Conservation (phyloP, 192 early-diverging fungal species). For the Podila verticillata region DNA sequence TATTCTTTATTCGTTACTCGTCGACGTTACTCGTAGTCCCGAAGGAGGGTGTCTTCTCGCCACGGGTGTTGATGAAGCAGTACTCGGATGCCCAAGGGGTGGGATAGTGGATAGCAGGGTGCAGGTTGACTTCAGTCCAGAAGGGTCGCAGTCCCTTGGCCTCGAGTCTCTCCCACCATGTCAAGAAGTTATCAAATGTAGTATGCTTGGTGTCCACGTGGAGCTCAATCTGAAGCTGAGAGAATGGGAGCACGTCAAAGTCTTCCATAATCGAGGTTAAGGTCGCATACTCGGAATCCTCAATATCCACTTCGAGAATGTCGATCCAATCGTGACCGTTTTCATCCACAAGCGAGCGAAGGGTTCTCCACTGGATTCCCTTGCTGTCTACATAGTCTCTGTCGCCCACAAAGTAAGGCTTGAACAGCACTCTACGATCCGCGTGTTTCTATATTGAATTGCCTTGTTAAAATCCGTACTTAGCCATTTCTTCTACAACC, state of each 20-base stretch:
- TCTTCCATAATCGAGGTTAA: constrained; percentile 44
- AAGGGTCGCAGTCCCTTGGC: constrained; percentile 26
- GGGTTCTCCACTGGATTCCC: constrained; percentile 18
- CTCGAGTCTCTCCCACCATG: constrained; percentile 35
- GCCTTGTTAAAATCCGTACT: neutral
- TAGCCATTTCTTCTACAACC: too few relatives aligned
- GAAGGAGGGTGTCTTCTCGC: constrained; percentile 37
- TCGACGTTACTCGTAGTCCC: constrained; percentile 33
- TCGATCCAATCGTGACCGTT: constrained; percentile 51
- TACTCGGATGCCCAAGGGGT: constrained; percentile 33
- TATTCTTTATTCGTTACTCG: too few relatives aligned
- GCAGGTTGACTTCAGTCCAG: constrained; percentile 31
- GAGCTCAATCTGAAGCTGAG: constrained; percentile 35
- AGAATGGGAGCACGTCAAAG: constrained; percentile 41
- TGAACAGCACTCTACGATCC: constrained; percentile 10
- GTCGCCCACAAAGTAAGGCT: constrained; percentile 32
- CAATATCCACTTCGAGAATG: constrained; percentile 47
- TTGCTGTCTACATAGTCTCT: constrained; percentile 9
- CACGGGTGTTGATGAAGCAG: constrained; percentile 36
- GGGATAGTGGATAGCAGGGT: constrained; percentile 11
- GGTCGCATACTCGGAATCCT: constrained; percentile 28
- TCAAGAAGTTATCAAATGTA: constrained; percentile 15
- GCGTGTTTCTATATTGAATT: constrained; percentile 7
- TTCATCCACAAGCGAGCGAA: constrained; percentile 34
- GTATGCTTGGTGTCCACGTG: constrained; percentile 10